phyloP scores from a whole-genome alignment of 129 eudicot species.

The Tagetes erecta region DNA sequence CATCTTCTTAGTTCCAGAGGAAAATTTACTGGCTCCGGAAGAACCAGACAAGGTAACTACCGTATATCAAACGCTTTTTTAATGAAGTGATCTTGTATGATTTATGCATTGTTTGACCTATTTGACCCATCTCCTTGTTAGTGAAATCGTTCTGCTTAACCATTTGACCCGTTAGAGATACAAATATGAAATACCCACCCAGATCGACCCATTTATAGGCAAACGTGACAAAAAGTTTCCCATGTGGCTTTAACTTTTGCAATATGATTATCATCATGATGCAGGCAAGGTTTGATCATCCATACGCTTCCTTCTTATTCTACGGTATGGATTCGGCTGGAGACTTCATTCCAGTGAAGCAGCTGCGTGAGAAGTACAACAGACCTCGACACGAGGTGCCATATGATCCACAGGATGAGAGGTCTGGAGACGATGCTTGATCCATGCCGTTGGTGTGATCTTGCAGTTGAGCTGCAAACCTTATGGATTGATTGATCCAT shows the following conservation, averaged over 20 bases:
- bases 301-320: slow-evolving; percentile 76
- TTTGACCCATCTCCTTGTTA: neutral
- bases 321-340: slow-evolving; percentile 91
- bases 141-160: neutral
- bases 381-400: slow-evolving; percentile 89
- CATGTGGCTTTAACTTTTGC: neutral
- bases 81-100: neutral
- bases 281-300: slow-evolving; percentile 91
- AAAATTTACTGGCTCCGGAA: slow-evolving; percentile 73
- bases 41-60: slow-evolving; percentile 68
- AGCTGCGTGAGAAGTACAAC: slow-evolving; percentile 86
- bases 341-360: slow-evolving; percentile 86
- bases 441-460: slow-evolving; percentile 21
- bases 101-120: slow-evolving; percentile 1
- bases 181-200: neutral
- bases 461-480: neutral
- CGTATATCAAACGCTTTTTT: neutral
- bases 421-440: slow-evolving; percentile 44
- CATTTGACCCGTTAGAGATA: neutral
- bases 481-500: slow-evolving; percentile 14
- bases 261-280: neutral
- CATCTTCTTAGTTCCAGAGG: slow-evolving; percentile 75
- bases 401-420: slow-evolving; percentile 59
- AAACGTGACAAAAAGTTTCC: neutral
- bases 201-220: slow-evolving; percentile 1